Base-by-base conservation (phyloP, 768 basidiomycete species). In the Suillus ampliporus region DNA sequence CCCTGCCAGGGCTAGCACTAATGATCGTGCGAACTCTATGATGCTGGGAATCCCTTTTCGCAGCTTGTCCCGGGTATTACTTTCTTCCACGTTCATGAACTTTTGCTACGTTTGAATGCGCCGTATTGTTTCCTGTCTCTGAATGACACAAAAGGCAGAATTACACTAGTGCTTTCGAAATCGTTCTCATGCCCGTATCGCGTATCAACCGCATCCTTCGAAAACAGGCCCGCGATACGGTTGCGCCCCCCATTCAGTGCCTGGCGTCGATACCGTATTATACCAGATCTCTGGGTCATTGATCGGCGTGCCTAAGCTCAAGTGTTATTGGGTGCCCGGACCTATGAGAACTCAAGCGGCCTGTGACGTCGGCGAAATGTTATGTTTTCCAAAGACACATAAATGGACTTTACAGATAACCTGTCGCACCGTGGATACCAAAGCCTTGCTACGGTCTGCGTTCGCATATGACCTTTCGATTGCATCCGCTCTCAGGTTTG, bases 31-130 rank as follows among this genome's bases (percentile, higher is more conserved):
- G 69, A 69, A 70, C 38, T 43, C 61, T 56, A 19, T 58, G 41
- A 43, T 26, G 61, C 69, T 72, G 70, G 69, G 66, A 71, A 71
- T 41, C 4, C 10, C 6, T 62, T 66, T 61, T 63, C 63, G 61
- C 65, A 44, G 40, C 61, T 61, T 52, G 13, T 59, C 48, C 19
- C 63, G 58, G 51, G 50, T 48, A 60, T 58, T 61, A 43, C 38
- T 54, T 43, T 51, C 60, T 46, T 50, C 62, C 58, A 44, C 52
- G 52, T 64, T 59, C 57, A 26, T 47, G 31, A 58, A 23, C 65
- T n/a, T n/a, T n/a, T 57, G 59, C 64, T 62, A 53, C 51, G 61
- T 65, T 52, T 59, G 14, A 26, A 31, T 51, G 9, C 38, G 43
- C 26, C 38, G 26, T 26, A 63, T 62, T 28, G 2, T 67, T 70